Percentiles rank a stretch among this genome's conserved stretches.
phyloP scores from a whole-genome alignment of 2,329 filamentous ascomycete species.

The Trichophyton benhamiae region DNA sequence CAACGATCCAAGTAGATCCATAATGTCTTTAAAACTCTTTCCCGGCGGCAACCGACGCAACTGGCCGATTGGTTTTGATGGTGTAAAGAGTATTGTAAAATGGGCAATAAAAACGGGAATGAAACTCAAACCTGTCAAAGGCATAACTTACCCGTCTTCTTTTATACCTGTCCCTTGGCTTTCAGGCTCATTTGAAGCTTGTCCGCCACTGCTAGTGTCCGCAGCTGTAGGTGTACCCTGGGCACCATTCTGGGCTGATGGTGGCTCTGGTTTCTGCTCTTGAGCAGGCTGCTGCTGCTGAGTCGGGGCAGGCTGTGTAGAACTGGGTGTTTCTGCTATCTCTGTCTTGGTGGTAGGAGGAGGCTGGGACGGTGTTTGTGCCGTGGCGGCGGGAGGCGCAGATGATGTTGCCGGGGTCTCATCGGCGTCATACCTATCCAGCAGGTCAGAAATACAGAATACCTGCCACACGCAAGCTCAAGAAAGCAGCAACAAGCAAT shows the following conservation, averaged over 20 bases:
- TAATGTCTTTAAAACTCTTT: not conserved
- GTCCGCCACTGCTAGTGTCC: not conserved
- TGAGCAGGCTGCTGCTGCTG: not conserved
- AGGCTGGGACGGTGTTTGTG: not conserved
- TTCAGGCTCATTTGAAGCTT: slow-evolving; percentile 21
- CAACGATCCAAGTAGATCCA: not conserved
- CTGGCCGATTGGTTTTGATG: not conserved
- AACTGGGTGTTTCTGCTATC: not conserved
- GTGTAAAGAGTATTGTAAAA: not conserved
- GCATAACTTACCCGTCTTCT: slow-evolving; percentile 72
- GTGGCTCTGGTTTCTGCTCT: not conserved
- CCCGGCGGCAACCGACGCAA: not conserved
- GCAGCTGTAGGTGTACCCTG: not conserved
- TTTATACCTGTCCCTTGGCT: slow-evolving; percentile 48
- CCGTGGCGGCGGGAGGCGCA: not conserved
- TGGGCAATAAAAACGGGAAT: not conserved
- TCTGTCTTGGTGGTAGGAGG: not conserved
- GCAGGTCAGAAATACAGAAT: not conserved
- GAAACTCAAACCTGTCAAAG: not conserved
- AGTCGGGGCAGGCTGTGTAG: not conserved
- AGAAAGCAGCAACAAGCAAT: slow-evolving; percentile 3
- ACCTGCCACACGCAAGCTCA: not conserved
- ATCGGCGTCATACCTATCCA: slow-evolving; percentile 53
- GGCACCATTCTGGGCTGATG: not conserved
- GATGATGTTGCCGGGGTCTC: slow-evolving; percentile 34